Conservation (phyloP, 2,329 filamentous ascomycete species). For the Colletotrichum chrysophilum region DNA sequence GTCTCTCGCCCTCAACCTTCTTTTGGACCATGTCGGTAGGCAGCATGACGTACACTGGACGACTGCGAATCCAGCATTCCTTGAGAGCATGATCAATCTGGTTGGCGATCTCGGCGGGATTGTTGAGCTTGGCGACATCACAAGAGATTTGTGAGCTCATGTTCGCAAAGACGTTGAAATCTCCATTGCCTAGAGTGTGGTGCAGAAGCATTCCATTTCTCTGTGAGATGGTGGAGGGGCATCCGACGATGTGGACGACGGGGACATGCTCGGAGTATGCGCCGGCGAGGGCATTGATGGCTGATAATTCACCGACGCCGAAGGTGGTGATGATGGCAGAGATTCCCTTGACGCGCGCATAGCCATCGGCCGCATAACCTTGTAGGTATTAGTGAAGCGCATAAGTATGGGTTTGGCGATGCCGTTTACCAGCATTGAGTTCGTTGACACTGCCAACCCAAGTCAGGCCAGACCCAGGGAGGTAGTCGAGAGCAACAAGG, state of each 20-base stretch:
- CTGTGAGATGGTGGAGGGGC: slow-evolving; percentile 53
- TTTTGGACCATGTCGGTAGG: slow-evolving; percentile 81
- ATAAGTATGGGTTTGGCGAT: slow-evolving; percentile 5
- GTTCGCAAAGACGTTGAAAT: slow-evolving; percentile 82
- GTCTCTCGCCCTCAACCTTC: slow-evolving; percentile 75
- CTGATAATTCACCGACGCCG: slow-evolving; percentile 76
- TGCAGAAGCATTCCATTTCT: slow-evolving; percentile 58
- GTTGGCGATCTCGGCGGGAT: slow-evolving; percentile 71
- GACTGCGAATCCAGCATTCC: slow-evolving; percentile 74
- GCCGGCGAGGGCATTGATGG: slow-evolving; percentile 76
- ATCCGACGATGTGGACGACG: slow-evolving; percentile 71
- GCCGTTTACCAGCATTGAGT: slow-evolving; percentile 69
- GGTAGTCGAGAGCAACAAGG: slow-evolving; percentile 70
- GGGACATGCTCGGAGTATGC: slow-evolving; percentile 76
- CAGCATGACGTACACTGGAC: slow-evolving; percentile 84
- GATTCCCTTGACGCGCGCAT: slow-evolving; percentile 75
- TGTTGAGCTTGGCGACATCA: slow-evolving; percentile 72
- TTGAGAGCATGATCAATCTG: slow-evolving; percentile 81
- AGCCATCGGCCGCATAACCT: slow-evolving; percentile 83
- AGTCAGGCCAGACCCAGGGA: slow-evolving; percentile 61
- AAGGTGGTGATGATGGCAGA: slow-evolving; percentile 77
- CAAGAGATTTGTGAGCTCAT: slow-evolving; percentile 79
- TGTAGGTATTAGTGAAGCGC: neutral
- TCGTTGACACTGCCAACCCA: slow-evolving; percentile 77
- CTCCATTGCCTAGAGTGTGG: slow-evolving; percentile 77